phyloP scores from a whole-genome alignment of 805 yeast genomes.

The Candida sonorensis region DNA sequence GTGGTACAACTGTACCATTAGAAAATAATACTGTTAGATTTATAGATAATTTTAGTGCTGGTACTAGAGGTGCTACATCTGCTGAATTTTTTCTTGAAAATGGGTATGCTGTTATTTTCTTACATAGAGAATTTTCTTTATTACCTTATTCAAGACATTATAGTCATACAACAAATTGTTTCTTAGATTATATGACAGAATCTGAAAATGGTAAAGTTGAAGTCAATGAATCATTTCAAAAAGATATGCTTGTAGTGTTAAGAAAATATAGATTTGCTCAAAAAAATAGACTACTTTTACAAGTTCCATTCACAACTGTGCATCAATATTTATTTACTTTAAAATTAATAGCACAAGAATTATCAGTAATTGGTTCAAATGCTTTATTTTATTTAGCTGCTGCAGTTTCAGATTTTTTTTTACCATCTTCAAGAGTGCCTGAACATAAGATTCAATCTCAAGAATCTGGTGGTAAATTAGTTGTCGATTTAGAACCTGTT shows the following conservation, averaged over 20 bases:
- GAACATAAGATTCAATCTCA: slow-evolving; percentile 93
- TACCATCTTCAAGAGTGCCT: slow-evolving; percentile 79
- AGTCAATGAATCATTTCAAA: slow-evolving; percentile 53
- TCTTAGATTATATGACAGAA: slow-evolving; percentile 72
- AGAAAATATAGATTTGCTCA: slow-evolving; percentile 49
- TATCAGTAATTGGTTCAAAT: slow-evolving; percentile 47
- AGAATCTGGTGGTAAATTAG: slow-evolving; percentile 60
- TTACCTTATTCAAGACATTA: slow-evolving; percentile 90
- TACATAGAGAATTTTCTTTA: slow-evolving; percentile 87
- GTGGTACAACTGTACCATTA: slow-evolving; percentile 97
- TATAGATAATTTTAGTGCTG: slow-evolving; percentile 95
- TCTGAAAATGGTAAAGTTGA: slow-evolving; percentile 44
- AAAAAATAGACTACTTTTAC: slow-evolving; percentile 45
- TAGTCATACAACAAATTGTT: slow-evolving; percentile 76
- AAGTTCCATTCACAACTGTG: slow-evolving; percentile 89
- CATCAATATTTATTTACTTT: slow-evolving; percentile 88
- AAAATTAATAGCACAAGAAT: slow-evolving; percentile 51
- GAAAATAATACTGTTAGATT: slow-evolving; percentile 96
- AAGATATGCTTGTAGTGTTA: slow-evolving; percentile 53
- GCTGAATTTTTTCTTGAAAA: slow-evolving; percentile 84
- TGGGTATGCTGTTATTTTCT: slow-evolving; percentile 88
- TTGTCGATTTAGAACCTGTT: slow-evolving; percentile 87
- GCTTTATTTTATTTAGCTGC: slow-evolving; percentile 90
- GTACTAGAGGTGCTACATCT: slow-evolving; percentile 94
- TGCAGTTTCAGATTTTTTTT: slow-evolving; percentile 94